Conservation (phyloP, 768 basidiomycete genomes). For the Suillus ampliporus region DNA sequence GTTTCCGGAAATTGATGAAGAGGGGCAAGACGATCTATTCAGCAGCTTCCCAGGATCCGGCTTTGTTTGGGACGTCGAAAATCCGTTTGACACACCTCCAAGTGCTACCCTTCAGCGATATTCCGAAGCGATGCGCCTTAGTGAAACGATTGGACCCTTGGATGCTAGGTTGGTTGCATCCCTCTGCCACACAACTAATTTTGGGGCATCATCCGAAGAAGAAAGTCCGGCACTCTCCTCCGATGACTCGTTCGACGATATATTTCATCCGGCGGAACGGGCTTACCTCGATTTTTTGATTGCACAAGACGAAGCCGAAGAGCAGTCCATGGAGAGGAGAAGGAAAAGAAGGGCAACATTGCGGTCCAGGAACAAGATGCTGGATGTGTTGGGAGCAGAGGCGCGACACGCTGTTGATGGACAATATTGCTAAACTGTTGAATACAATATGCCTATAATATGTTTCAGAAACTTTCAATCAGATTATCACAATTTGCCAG, state of each 20-base stretch:
- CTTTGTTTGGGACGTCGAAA: slow-evolving; percentile 23
- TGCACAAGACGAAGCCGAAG: slow-evolving; percentile 9
- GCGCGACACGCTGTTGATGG: slow-evolving; percentile 13
- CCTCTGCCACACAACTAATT: background rate
- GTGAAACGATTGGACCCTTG: slow-evolving; percentile 9
- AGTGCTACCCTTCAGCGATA: slow-evolving; percentile 5
- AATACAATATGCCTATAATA: background rate
- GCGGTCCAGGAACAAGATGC: slow-evolving; percentile 15
- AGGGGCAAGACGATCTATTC: slow-evolving; percentile 2
- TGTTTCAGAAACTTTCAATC: no score
- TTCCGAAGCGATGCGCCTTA: background rate
- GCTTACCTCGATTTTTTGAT: slow-evolving; percentile 10
- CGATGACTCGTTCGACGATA: background rate
- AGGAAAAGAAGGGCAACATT: slow-evolving; percentile 11
- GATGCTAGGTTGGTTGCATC: background rate
- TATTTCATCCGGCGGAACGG: slow-evolving; percentile 2
- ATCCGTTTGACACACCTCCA: slow-evolving; percentile 21
- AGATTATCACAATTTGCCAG: no score
- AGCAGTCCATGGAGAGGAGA: slow-evolving; percentile 6
- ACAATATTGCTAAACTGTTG: background rate
- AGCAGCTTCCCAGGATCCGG: no score
- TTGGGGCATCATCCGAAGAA: background rate
- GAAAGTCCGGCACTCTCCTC: background rate
- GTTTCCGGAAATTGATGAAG: background rate
- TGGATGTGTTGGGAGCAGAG: slow-evolving; percentile 18